Conservation (phyloP, 2,329 filamentous ascomycete species). For the Emmonsiellopsis sp. region DNA sequence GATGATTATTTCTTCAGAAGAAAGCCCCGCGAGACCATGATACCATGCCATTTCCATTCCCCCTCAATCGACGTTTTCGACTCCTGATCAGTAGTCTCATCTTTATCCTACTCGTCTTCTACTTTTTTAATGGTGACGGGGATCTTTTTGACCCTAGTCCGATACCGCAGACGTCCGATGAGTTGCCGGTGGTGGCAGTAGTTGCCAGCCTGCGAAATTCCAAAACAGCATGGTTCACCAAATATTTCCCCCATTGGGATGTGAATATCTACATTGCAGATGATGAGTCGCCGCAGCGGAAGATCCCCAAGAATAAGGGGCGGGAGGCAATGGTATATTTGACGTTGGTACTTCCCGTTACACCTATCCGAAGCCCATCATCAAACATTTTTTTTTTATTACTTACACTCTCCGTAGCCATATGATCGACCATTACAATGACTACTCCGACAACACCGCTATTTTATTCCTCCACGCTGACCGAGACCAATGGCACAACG, state of each 20-base stretch:
- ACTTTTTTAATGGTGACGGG: not conserved
- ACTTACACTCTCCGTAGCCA: conserved; percentile 16
- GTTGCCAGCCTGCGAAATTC: conserved; percentile 1
- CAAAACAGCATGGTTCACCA: not conserved
- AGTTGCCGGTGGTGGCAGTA: not conserved
- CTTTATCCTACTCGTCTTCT: not conserved
- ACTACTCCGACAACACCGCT: conserved; percentile 27
- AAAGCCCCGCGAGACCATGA: too few relatives aligned
- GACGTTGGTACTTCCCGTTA: conserved; percentile 12
- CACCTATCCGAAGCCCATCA: not conserved
- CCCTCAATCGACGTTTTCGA: not conserved
- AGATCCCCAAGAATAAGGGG: conserved; percentile 35
- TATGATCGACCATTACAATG: conserved; percentile 42
- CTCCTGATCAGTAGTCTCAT: not conserved
- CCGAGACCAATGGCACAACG: conserved; percentile 16
- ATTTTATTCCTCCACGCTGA: conserved; percentile 37
- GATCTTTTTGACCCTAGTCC: not conserved
- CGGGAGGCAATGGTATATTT: conserved; percentile 46
- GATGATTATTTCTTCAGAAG: too few relatives aligned
- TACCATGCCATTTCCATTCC: not conserved
- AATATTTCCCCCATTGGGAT: conserved; percentile 1
- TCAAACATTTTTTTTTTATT: not conserved
- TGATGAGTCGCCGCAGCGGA: conserved; percentile 20
- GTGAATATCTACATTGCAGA: conserved; percentile 30
- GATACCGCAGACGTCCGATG: not conserved